A percentile compares a stretch with the other conserved stretches of the same genome.
These are phyloP conservation scores for Fusarium newnesense DNA, from an alignment of 2,329 filamentous ascomycete genomes.

Conservation along the genomic window DNA sequence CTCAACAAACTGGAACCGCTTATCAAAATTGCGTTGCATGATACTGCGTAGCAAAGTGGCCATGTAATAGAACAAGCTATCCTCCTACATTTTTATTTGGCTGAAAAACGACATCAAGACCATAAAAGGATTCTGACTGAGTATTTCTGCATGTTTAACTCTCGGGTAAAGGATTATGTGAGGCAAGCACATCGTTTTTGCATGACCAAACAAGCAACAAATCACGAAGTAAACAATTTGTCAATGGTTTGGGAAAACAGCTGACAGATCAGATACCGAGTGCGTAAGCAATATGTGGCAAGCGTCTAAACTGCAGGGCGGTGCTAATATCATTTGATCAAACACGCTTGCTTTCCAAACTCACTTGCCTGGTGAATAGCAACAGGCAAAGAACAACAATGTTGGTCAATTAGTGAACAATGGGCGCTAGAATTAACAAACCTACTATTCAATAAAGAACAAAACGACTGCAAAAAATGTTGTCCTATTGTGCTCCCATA, in stretches of 20 bases:
- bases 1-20: neutral
- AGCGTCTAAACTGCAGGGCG: fast-evolving
- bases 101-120: neutral
- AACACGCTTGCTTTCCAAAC: too few species aligned
- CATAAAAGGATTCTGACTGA: fast-evolving
- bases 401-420: neutral
- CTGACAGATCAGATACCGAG: fast-evolving
- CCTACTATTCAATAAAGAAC: fast-evolving
- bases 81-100: fast-evolving
- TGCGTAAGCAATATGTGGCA: fast-evolving
- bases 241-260: fast-evolving
- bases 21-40: fast-evolving
- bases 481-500: fast-evolving
- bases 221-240: fast-evolving
- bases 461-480: fast-evolving
- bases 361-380: too few species aligned
- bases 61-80: neutral
- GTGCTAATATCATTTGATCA: too few species aligned
- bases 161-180: fast-evolving
- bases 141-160: too few species aligned
- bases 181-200: neutral
- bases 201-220: fast-evolving
- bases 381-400: too few species aligned
- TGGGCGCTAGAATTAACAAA: too few species aligned
- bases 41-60: neutral